These are phyloP conservation scores for Penicillium cinerascens DNA, from an alignment of 495 filamentous ascomycete genomes.

Conservation along the genomic window DNA sequence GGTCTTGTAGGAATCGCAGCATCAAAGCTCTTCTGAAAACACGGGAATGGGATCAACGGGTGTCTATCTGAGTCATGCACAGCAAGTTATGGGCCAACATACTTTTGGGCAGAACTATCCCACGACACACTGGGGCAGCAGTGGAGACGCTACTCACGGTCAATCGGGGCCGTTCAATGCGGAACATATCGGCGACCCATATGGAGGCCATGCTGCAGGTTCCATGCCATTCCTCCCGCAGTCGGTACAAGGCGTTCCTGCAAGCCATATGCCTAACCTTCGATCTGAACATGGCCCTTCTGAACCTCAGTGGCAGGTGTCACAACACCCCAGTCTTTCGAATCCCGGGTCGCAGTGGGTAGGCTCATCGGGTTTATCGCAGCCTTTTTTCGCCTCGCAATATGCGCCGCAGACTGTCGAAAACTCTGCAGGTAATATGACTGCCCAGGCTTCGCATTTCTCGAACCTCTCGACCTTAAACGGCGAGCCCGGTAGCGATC, in stretches of 20 bases:
- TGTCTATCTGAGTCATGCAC: not conserved
- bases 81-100: not conserved
- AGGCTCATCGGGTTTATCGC: slow-evolving; percentile 1
- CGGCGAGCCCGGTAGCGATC: not conserved
- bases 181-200: not conserved
- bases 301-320: slow-evolving; percentile 25
- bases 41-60: not conserved
- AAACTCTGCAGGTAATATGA: not conserved
- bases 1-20: not conserved
- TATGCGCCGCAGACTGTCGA: not conserved
- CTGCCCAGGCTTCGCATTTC: not conserved
- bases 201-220: not conserved
- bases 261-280: not conserved
- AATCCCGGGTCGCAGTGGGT: not conserved
- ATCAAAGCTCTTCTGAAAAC: not conserved
- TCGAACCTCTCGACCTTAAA: not conserved
- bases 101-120: not conserved
- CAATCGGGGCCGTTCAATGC: not conserved
- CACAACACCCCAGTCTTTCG: not conserved
- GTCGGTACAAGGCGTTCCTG: not conserved
- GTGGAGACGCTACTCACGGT: not conserved
- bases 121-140: not conserved
- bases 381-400: not conserved
- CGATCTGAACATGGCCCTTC: not conserved
- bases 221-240: not conserved